Percentiles rank a stretch among this genome's conserved stretches.
Evolutionary conservation across 192 early-diverging fungal genomes (phyloP).

Genomic region (Neocallimastix lanati): DNA sequence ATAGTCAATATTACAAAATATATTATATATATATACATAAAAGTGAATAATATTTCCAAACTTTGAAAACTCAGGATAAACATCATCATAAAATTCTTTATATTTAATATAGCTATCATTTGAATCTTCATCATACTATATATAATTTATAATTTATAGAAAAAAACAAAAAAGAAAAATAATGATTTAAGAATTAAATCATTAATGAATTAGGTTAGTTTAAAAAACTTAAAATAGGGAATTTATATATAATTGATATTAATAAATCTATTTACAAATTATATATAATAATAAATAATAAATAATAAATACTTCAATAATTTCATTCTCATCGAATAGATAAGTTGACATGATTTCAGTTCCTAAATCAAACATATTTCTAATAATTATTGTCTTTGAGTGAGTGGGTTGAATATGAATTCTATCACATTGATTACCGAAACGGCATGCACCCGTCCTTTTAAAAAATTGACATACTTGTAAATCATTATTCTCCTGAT

Average conservation of each 20-base stretch:
- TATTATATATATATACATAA: not conserved
- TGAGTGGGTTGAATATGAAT: not conserved
- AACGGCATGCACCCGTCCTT: not conserved
- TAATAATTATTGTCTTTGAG: not conserved
- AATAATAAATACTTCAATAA: not conserved
- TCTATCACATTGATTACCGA: not conserved
- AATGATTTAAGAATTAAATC: not conserved
- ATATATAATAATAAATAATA: too few relatives aligned
- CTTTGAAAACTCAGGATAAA: not conserved
- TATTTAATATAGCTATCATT: not conserved
- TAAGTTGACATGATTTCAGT: not conserved
- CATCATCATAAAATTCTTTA: not conserved
- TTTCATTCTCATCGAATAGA: not conserved
- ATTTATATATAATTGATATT: too few relatives aligned
- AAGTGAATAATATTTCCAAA: not conserved
- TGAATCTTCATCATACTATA: not conserved
- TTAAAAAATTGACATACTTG: not conserved
- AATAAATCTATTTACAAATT: too few relatives aligned
- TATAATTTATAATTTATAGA: too few relatives aligned
- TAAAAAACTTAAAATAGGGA: too few relatives aligned
- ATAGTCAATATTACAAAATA: too few relatives aligned
- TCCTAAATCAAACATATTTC: not conserved
- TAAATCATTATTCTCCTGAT: not conserved
- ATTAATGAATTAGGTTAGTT: too few relatives aligned
- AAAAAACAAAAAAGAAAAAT: not conserved